These are phyloP conservation scores for Bryum argenteum DNA, from an alignment of 225 moss, liverwort and hornwort genomes.

Conservation along the genomic window DNA sequence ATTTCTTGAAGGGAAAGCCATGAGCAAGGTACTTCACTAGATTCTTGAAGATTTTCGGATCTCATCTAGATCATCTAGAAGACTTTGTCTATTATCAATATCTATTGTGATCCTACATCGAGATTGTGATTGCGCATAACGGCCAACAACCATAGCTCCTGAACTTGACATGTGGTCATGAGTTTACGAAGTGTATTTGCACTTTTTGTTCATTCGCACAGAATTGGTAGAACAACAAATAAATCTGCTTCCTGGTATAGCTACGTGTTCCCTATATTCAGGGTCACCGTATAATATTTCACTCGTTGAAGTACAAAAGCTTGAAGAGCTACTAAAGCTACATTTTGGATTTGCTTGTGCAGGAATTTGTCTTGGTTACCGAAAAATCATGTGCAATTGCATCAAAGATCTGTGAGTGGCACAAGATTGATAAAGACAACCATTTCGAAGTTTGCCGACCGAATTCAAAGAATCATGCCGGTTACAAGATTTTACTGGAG, in stretches of 20 bases:
- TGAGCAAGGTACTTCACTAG: constrained; percentile 26
- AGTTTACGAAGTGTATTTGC: too few species aligned
- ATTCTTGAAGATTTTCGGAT: not conserved
- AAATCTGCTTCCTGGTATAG: too few species aligned
- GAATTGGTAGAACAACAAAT: too few species aligned
- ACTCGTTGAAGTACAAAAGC: too few species aligned
- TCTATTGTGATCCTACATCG: too few species aligned
- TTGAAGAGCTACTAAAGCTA: too few species aligned
- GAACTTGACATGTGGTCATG: too few species aligned
- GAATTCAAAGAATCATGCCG: not conserved
- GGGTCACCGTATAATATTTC: too few species aligned
- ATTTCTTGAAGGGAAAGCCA: constrained; percentile 23
- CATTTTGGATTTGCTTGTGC: not conserved
- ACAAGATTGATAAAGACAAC: constrained; percentile 6
- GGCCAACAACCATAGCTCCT: too few species aligned
- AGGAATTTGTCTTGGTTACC: constrained; percentile 17
- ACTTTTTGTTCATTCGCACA: too few species aligned
- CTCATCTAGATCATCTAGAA: not conserved
- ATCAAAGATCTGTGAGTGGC: not conserved
- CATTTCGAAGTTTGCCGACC: constrained; percentile 30
- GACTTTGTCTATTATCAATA: not conserved
- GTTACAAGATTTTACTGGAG: constrained; percentile 4
- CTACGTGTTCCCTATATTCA: too few species aligned
- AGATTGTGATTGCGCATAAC: too few species aligned
- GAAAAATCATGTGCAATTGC: not conserved